These are phyloP conservation scores for Arthrobotrys pseudoclavata DNA, from an alignment of 2,329 filamentous ascomycete species.

Conservation along the genomic window DNA sequence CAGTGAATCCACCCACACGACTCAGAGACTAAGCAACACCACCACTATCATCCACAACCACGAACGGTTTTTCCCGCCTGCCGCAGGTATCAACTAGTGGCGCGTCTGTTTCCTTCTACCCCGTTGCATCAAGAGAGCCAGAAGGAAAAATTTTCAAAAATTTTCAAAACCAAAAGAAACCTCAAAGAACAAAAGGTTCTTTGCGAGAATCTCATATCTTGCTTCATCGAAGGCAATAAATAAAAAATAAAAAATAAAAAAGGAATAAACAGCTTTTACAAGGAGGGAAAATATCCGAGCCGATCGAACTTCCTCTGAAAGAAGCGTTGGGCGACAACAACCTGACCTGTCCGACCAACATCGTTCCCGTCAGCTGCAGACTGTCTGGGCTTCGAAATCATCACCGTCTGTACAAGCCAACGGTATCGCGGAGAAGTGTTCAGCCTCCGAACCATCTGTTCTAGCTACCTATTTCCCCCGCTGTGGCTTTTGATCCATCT, in stretches of 20 bases:
- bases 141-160: not conserved
- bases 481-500: constrained; percentile 28
- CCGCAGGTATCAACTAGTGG: constrained; percentile 46
- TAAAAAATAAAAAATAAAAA: constrained; percentile 1
- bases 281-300: constrained; percentile 40
- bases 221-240: constrained; percentile 40
- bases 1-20: constrained; percentile 43
- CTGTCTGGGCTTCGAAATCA: constrained; percentile 19
- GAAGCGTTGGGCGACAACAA: constrained; percentile 56
- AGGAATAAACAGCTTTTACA: constrained; percentile 10
- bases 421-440: constrained; percentile 4
- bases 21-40: constrained; percentile 18
- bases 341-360: constrained; percentile 44
- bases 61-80: constrained; percentile 39
- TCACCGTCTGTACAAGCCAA: constrained; percentile 17
- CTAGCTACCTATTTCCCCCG: constrained; percentile 10
- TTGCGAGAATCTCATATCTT: constrained; percentile 33
- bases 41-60: constrained; percentile 22
- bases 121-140: constrained; percentile 2
- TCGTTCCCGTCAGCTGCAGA: constrained; percentile 22
- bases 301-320: constrained; percentile 34
- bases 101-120: constrained; percentile 47
- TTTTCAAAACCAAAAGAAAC: not conserved
- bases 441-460: constrained; percentile 12
- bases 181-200: constrained; percentile 3